Base-by-base conservation (phyloP, 345 rosid species). In the Salix udensis region DNA sequence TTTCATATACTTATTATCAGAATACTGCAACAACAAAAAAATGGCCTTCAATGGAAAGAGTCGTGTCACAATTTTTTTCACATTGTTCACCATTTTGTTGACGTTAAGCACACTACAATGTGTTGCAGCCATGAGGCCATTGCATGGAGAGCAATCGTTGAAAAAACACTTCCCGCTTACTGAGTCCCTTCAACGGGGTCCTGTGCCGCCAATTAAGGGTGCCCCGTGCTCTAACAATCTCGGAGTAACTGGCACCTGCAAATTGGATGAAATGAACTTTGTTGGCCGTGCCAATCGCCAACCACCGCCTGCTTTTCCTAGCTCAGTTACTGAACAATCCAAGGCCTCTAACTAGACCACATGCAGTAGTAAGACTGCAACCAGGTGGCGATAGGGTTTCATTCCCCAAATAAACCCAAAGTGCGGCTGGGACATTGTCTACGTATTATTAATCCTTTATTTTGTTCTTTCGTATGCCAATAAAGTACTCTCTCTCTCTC, bases 211-310 rank as follows among this genome's bases (percentile, higher is more conserved):
- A 1, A 39, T 72, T 1, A 5, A 2, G 2, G 65, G 74, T 30
- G 71, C 81, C 26, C 65, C 81, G 14, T 75, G 85, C 82, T 28
- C 78, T 2, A 2, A 77, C 74, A 78, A 73, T 55, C 78, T 81
- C 0, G 77, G 67, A 11, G 76, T 76, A 2, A 6, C 16, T 4
- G 78, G 82, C 53, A 4, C 16, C 36, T 60, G 77, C 68, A 9
- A 13, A 1, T 31, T 75, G 74, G 61, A 31, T 10, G 65, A 24
- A 42, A 79, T 72, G 77, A 84, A 84, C 77, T 77, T 72, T 9
- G 87, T 79, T 36, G 84, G 82, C 74, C 79, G n/a, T 19, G 23
- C 40, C 78, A 13, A 31, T 37, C 71, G 30, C 8, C 86, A 70
- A 1, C 72, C 82, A 18, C 76, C 78, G 0, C 55, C 74, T 3